A percentile compares a stretch with the other conserved stretches of the same genome.
Conservation (phyloP, 2,329 filamentous ascomycete species). For the Sphaerulina musiva region DNA sequence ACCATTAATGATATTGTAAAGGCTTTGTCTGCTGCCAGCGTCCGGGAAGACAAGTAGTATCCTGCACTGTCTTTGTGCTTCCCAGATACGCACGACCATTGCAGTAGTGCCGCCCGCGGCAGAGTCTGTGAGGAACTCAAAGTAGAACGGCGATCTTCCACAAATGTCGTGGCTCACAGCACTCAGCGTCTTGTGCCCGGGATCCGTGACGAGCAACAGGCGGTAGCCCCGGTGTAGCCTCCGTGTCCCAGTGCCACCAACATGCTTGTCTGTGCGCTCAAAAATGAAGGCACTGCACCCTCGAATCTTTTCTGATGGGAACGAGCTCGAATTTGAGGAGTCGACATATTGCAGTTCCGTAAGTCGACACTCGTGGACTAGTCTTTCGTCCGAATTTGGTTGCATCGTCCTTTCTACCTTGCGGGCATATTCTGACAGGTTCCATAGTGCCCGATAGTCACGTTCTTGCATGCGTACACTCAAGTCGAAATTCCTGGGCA, state of each 20-base stretch:
- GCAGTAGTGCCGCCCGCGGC: conserved; percentile 61
- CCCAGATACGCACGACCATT: conserved; percentile 64
- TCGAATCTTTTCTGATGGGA: conserved; percentile 66
- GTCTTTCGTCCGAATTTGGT: conserved; percentile 60
- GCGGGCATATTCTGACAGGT: conserved; percentile 76
- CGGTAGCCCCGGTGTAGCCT: conserved; percentile 73
- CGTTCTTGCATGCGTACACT: conserved; percentile 63
- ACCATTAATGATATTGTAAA: conserved; percentile 69
- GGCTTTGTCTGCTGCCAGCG: conserved; percentile 59
- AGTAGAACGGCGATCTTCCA: conserved; percentile 63
- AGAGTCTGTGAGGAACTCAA: conserved; percentile 58
- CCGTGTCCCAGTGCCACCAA: conserved; percentile 65
- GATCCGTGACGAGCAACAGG: conserved; percentile 68
- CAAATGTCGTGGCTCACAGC: conserved; percentile 65
- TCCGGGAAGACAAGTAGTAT: conserved; percentile 74
- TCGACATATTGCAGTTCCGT: conserved; percentile 77
- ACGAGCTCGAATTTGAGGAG: conserved; percentile 60
- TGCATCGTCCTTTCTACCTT: conserved; percentile 68
- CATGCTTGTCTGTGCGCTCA: conserved; percentile 61
- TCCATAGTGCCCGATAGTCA: conserved; percentile 75
- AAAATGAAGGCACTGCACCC: conserved; percentile 70
- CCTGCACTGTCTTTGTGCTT: conserved; percentile 58
- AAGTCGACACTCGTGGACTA: conserved; percentile 63
- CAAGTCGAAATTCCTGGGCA: conserved; percentile 70
- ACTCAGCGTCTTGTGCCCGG: conserved; percentile 69